Percentiles rank a stretch among this genome's conserved stretches.
Evolutionary conservation across 352 stramenopile species (phyloP).

Genomic region (Pythium vanterpoolii): DNA sequence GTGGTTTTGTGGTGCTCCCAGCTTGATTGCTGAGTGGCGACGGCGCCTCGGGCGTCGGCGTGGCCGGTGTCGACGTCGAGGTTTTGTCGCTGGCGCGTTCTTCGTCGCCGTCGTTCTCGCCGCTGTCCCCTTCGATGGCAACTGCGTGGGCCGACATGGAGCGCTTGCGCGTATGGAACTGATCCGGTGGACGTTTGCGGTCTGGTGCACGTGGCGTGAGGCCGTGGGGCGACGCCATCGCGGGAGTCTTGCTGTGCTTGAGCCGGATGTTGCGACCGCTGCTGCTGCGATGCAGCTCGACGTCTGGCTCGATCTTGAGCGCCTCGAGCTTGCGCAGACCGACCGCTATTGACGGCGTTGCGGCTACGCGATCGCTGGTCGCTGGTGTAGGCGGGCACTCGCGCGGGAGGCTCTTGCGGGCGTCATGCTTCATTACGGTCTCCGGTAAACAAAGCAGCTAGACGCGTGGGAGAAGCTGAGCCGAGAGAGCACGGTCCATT

Average conservation of each 20-base stretch:
- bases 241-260: constrained; percentile 16
- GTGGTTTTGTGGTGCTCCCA: constrained; percentile 8
- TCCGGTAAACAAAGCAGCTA: neutral
- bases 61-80: neutral
- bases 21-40: constrained; percentile 15
- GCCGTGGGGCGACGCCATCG: constrained; percentile 17
- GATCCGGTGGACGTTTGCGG: constrained; percentile 9
- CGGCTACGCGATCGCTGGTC: neutral
- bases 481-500: neutral
- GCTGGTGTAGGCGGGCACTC: neutral
- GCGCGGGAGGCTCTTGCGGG: constrained; percentile 12
- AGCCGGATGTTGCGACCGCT: constrained; percentile 28
- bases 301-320: constrained; percentile 21
- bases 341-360: neutral
- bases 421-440: constrained; percentile 20
- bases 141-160: constrained; percentile 9
- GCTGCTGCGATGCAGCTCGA: constrained; percentile 24
- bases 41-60: neutral
- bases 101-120: neutral
- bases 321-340: constrained; percentile 15
- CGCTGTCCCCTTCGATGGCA: neutral
- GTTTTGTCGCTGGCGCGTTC: neutral
- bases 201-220: constrained; percentile 22
- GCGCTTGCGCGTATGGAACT: neutral
- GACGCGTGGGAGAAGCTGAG: neutral